Conservation (phyloP, 2,329 filamentous ascomycete species). For the Fusarium hostae region DNA sequence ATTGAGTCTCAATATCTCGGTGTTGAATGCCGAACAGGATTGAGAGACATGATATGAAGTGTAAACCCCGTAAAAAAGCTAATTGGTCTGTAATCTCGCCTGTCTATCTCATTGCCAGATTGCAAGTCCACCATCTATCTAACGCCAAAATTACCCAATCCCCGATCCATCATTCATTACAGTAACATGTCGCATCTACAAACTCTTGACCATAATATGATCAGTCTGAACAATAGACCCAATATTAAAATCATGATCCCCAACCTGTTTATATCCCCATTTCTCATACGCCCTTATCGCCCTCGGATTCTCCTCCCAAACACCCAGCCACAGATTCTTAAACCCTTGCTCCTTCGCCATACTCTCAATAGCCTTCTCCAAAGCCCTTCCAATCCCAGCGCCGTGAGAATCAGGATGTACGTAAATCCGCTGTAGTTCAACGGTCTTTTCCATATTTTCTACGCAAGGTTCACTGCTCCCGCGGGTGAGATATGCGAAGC, state of each 20-base stretch:
- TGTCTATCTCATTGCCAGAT: too few relatives aligned
- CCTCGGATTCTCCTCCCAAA: conserved; percentile 58
- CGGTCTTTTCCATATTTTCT: conserved; percentile 39
- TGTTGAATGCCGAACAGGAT: not conserved
- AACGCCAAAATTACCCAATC: not conserved
- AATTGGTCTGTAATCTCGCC: rapidly evolving
- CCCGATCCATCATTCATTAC: not conserved
- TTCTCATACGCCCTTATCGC: conserved; percentile 54
- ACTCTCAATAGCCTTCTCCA: conserved; percentile 46
- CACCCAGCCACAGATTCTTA: conserved; percentile 57
- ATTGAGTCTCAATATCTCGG: not conserved
- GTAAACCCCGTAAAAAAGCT: rapidly evolving
- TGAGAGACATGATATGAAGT: rapidly evolving
- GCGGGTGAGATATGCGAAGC: conserved; percentile 55
- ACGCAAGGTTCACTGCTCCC: conserved; percentile 54
- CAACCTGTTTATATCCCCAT: conserved; percentile 54
- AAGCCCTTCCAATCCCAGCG: conserved; percentile 50
- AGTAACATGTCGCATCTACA: not conserved
- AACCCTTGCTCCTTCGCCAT: conserved; percentile 53
- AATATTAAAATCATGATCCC: conserved; percentile 55
- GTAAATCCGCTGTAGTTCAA: conserved; percentile 59
- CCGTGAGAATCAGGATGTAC: conserved; percentile 52
- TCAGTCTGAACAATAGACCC: conserved; percentile 57
- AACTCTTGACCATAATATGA: conserved; percentile 52
- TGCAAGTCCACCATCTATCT: rapidly evolving